Conservation (phyloP, 768 basidiomycete genomes). For the Mycena capillaripes region DNA sequence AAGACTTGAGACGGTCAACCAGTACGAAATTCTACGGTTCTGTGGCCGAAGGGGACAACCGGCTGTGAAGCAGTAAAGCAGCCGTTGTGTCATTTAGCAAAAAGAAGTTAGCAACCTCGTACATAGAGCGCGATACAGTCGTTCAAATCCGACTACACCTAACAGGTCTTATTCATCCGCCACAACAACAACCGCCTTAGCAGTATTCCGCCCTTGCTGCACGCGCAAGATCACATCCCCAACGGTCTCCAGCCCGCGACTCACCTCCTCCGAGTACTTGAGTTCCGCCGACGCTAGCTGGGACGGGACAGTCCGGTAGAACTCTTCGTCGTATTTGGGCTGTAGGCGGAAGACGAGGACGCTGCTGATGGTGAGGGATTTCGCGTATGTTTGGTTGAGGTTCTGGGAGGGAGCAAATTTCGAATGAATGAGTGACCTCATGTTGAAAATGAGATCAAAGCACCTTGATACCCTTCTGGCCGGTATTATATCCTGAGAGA, state of each 20-base stretch:
- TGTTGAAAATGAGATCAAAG: not conserved
- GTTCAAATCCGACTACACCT: no score
- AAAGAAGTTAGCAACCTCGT: no score
- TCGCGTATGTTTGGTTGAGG: not conserved
- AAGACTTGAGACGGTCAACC: no score
- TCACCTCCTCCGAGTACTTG: not conserved
- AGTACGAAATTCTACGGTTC: no score
- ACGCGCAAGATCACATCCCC: not conserved
- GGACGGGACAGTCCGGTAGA: not conserved
- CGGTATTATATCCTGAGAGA: conserved; percentile 3
- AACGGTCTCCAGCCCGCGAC: not conserved
- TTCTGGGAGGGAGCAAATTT: not conserved
- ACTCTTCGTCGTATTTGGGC: not conserved
- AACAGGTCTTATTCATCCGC: not conserved
- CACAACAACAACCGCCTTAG: not conserved
- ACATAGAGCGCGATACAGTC: no score
- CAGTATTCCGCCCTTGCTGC: not conserved
- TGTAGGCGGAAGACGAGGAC: not conserved
- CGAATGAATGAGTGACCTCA: not conserved
- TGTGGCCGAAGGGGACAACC: no score
- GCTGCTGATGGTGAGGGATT: not conserved
- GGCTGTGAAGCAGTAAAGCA: no score
- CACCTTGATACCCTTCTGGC: conserved; percentile 1
- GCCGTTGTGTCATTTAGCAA: no score
- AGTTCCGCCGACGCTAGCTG: not conserved